Evolutionary conservation across 495 filamentous ascomycete species (phyloP), one percentile per base, ranked within the genome.

Genomic region (Delitschia confertaspora): DNA sequence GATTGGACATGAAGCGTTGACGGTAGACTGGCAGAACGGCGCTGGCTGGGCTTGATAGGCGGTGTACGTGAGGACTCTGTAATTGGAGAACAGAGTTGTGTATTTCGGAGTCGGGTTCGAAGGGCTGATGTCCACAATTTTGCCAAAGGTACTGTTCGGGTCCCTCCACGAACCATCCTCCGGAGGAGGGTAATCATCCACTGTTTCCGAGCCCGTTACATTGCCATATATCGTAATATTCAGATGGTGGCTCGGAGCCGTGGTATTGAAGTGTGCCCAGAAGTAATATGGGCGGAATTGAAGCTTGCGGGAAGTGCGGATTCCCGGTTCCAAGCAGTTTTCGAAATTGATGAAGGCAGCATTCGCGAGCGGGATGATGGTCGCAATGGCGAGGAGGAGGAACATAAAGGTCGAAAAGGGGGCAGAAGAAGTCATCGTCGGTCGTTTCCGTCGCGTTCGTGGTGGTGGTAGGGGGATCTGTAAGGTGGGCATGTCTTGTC

Each of bases 171-270:
- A 56, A 3, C 68, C 57, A 50, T 73, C 64, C 33, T 73, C 59
- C 30, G 64, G 58, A 3, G 67, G 42, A 30, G 83, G 84, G 44
- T 64, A 65, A 3, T 37, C 16, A 7, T 55, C 61, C 11, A 77
- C 69, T 11, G 60, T 46, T 3, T 61, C 37, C 16, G 68, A 56
- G 16, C 91, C 91, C 19, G 79, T 80, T 16, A 96, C 86, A 62
- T 95, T 95, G 17, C 88, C 88, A 65, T 85, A 95, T 16, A 94
- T 76, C 1, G 79, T 94, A 20, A 95, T 65, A 43, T 75, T 76
- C 21, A 98, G 67, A 26, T 76, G 77, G 56, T 87, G 76, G 36
- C 71, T 73, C 8, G 74, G 58, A 42, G 73, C 64, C 14, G 64
- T 59, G 17, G 74, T 65, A 51, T 87, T 72, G 65, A 93, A 93